Conservation (phyloP, 306 rosid genomes). For the Dalbergia cultrata region DNA sequence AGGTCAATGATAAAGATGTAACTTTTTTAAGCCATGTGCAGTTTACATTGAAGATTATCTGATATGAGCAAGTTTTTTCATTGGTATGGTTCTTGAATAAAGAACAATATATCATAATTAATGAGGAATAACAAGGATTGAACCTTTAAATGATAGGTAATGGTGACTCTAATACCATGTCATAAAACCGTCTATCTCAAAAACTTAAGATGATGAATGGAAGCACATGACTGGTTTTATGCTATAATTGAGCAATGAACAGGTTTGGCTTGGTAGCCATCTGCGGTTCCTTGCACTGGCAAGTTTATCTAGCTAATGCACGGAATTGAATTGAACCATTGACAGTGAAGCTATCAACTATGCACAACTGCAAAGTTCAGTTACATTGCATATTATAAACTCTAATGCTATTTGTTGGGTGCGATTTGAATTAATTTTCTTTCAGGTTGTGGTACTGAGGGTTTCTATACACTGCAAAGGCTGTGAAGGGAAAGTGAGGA, state of each 20-base stretch:
- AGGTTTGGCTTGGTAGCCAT: not conserved
- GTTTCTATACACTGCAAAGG: slow-evolving; percentile 96
- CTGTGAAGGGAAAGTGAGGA: slow-evolving; percentile 92
- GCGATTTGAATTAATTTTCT: slow-evolving; percentile 31
- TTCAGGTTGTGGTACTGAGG: slow-evolving; percentile 87
- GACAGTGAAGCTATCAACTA: not conserved
- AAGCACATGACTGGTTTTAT: too few species aligned
- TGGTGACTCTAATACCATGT: too few species aligned
- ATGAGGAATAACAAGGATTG: too few species aligned
- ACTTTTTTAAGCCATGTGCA: not conserved
- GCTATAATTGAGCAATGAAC: too few species aligned
- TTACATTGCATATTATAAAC: not conserved
- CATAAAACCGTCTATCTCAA: too few species aligned
- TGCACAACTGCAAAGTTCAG: not conserved
- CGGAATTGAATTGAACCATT: not conserved
- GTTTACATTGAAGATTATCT: not conserved
- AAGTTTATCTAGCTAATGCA: not conserved
- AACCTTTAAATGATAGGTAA: too few species aligned
- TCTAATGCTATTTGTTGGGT: not conserved
- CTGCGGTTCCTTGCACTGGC: too few species aligned
- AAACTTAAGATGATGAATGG: too few species aligned
- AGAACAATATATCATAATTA: too few species aligned
- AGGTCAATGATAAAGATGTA: too few species aligned
- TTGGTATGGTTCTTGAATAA: not conserved
- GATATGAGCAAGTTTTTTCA: slow-evolving; percentile 7